Conservation (phyloP, 495 filamentous ascomycete species). For the Patellaria atrata region DNA sequence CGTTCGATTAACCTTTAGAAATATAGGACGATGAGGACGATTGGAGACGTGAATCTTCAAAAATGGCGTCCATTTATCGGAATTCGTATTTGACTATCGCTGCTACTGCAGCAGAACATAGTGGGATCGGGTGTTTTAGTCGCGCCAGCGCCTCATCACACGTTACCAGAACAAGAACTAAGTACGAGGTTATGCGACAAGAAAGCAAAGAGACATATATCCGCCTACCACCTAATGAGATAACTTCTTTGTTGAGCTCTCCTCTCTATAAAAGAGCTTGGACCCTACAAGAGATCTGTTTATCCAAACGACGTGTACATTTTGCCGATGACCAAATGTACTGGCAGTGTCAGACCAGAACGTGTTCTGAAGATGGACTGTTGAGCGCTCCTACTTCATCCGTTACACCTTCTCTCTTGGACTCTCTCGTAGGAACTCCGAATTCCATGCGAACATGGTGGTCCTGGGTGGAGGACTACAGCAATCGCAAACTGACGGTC, state of each 20-base stretch:
- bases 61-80: constrained; percentile 4
- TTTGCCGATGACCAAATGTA: constrained; percentile 7
- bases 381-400: too few relatives aligned
- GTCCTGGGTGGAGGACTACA: not conserved
- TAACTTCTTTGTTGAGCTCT: not conserved
- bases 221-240: too few relatives aligned
- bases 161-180: too few relatives aligned
- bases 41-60: constrained; percentile 1
- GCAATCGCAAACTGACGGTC: constrained; percentile 1
- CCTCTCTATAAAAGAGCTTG: constrained; percentile 6
- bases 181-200: too few relatives aligned
- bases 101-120: not conserved
- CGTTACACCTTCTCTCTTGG: too few relatives aligned
- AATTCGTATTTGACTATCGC: constrained; percentile 1
- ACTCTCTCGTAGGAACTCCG: too few relatives aligned
- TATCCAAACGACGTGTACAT: constrained; percentile 7
- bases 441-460: too few relatives aligned
- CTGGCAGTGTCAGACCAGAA: constrained; percentile 10
- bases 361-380: not conserved
- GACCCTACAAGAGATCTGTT: constrained; percentile 13
- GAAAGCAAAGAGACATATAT: too few relatives aligned
- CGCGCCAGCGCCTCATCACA: too few relatives aligned
- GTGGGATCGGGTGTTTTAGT: not conserved
- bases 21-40: not conserved
- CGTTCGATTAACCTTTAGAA: constrained; percentile 6